A percentile compares a stretch with the other conserved stretches of the same genome.
Conservation (phyloP, 177 flowering plant species). For the Vitis hybrid region DNA sequence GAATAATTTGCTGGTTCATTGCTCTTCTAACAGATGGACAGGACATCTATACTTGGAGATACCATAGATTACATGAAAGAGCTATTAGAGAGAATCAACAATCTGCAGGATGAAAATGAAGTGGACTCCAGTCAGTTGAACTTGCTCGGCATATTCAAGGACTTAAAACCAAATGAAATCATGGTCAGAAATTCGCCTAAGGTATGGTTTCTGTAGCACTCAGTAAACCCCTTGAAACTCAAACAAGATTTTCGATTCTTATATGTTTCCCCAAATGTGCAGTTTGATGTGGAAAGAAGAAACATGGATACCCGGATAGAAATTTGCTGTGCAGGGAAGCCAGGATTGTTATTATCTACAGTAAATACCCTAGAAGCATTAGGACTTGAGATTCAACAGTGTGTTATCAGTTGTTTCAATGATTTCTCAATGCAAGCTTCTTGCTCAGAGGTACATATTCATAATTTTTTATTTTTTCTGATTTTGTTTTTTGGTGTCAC, state of each 20-base stretch:
- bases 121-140: conserved; percentile 24
- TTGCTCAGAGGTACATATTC: conserved; percentile 40
- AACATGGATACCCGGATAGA: conserved; percentile 34
- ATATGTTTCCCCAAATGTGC: background rate
- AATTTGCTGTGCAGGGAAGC: conserved; percentile 46
- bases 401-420: conserved; percentile 50
- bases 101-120: conserved; percentile 49
- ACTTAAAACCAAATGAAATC: conserved; percentile 56
- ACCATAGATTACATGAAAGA: conserved; percentile 94
- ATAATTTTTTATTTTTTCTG: background rate
- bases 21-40: conserved; percentile 67
- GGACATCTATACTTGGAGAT: conserved; percentile 94
- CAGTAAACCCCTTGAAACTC: background rate
- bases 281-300: conserved; percentile 46
- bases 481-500: conserved; percentile 1
- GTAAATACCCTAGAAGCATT: conserved; percentile 54
- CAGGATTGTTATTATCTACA: conserved; percentile 46
- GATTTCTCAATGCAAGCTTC: conserved; percentile 50
- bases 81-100: conserved; percentile 70
- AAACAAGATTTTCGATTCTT: background rate
- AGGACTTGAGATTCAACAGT: conserved; percentile 59
- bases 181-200: conserved; percentile 63
- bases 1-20: background rate
- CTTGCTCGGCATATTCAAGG: conserved; percentile 47
- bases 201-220: conserved; percentile 27